A percentile compares a stretch with the other conserved stretches of the same genome.
Conservation (phyloP, 345 rosid species). For the Passiflora organensis region DNA sequence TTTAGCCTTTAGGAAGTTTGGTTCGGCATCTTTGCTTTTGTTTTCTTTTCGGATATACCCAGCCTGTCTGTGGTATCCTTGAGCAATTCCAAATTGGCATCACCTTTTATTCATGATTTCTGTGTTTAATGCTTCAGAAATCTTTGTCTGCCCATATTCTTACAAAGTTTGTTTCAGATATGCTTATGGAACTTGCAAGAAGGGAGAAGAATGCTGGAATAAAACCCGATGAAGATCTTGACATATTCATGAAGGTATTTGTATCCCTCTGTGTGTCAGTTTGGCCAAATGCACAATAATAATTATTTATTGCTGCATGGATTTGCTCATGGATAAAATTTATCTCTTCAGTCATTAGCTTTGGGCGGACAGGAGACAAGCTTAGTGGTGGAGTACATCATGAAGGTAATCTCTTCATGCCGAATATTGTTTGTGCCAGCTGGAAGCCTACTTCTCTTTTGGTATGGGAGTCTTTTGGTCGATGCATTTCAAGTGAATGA, state of each 20-base stretch:
- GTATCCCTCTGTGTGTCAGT: background rate
- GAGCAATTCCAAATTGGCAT: background rate
- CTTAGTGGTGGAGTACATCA: conserved; percentile 80
- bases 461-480: background rate
- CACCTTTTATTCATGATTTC: background rate
- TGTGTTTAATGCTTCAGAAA: background rate
- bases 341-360: conserved; percentile 62
- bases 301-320: conserved; percentile 5
- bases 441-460: background rate
- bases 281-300: background rate
- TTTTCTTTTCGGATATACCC: background rate
- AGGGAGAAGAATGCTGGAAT: conserved; percentile 90
- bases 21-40: background rate
- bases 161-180: conserved; percentile 48
- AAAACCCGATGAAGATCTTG: conserved; percentile 98
- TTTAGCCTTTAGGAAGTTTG: background rate
- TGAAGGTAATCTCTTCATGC: conserved; percentile 69
- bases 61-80: background rate
- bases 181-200: conserved; percentile 88
- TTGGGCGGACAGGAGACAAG: conserved; percentile 80
- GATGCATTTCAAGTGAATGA: background rate
- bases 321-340: conserved; percentile 4
- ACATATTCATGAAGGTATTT: conserved; percentile 92
- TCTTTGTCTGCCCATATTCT: conserved; percentile 15
- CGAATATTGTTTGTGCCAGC: conserved; percentile 6